Evolutionary conservation across 768 basidiomycete species (phyloP), one percentile per base, ranked within the genome.

Genomic region (Trametes meyenii): DNA sequence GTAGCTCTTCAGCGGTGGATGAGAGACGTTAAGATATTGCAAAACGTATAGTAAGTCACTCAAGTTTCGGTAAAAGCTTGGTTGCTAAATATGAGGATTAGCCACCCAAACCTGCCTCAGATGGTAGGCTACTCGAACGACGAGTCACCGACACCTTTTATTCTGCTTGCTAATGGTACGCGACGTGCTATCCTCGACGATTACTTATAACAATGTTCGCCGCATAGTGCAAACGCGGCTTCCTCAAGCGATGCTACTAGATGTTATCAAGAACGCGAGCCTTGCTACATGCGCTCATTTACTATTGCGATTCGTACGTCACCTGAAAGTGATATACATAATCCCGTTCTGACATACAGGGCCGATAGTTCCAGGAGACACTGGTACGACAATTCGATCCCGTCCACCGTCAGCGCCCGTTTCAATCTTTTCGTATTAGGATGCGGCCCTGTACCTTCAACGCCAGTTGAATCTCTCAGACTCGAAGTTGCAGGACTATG

Each of bases 31-130:
- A 83, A 81, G 66, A 71, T 75, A 24, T 71, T 85, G 43, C 80
- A 83, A 64, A 79, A 78, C 57, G 58, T 83, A n/a, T 79, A 78
- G 83, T 83, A 56, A 52, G 81, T 70, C 17, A 38, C 24, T 21
- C 12, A 5, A 3, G 38, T 19, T 16, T 40, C 24, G 21, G 14
- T 8, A 19, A 21, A 49, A 40, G 49, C 16, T 36, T 35, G 29
- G 29, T 33, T 8, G 45, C 40, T 45, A 17, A 51, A 42, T 40
- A 24, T 53, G 17, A 11, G 11, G 5, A 23, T 35, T 21, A 65
- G 83, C 61, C 83, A 83, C 58, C 80, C 82, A 17, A 83, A 81
- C 64, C 68, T 84, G 23, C 83, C 83, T 0, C 82, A 83, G 66
- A 77, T 85, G 75, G 61, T 81, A 7, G 82, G 83, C 1, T 80